These are phyloP conservation scores for Naematelia aurantialba DNA, from an alignment of 768 basidiomycete species.

Conservation along the genomic window DNA sequence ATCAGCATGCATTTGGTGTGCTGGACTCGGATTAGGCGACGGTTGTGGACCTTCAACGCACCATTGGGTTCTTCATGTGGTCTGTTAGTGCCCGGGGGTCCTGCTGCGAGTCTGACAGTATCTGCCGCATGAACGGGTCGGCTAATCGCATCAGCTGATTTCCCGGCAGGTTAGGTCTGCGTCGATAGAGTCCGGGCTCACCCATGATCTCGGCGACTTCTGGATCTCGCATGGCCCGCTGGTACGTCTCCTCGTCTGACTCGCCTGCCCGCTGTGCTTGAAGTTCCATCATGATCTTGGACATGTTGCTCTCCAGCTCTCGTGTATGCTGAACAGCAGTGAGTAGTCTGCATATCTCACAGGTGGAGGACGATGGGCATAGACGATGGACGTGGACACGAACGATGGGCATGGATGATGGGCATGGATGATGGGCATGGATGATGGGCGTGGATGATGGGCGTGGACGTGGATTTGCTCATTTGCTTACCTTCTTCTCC, in stretches of 20 bases:
- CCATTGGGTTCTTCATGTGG: slow-evolving; percentile 79
- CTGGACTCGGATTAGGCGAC: slow-evolving; percentile 3
- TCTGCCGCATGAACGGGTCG: slow-evolving; percentile 86
- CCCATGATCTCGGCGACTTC: slow-evolving; percentile 62
- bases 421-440: not conserved
- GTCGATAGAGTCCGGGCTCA: slow-evolving; percentile 5
- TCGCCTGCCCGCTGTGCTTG: slow-evolving; percentile 75
- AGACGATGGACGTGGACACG: not conserved
- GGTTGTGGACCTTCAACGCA: slow-evolving; percentile 19
- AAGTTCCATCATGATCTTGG: slow-evolving; percentile 75
- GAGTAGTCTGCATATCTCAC: too few relatives aligned
- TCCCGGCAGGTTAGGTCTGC: too few relatives aligned
- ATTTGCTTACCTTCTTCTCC: slow-evolving; percentile 63
- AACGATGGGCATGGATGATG: not conserved
- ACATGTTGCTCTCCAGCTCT: slow-evolving; percentile 76
- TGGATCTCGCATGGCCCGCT: slow-evolving; percentile 94
- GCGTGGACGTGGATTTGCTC: not conserved
- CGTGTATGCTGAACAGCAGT: slow-evolving; percentile 58
- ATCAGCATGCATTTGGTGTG: too few relatives aligned
- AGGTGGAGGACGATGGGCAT: not conserved
- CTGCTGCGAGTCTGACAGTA: slow-evolving; percentile 86
- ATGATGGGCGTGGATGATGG: too few relatives aligned
- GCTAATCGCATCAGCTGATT: slow-evolving; percentile 30
- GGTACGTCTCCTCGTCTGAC: slow-evolving; percentile 85
- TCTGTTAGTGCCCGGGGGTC: slow-evolving; percentile 86